Evolutionary conservation across 2,329 filamentous ascomycete species (phyloP), one percentile per base, ranked within the genome.

Genomic region (Aspergillus cejpii): DNA sequence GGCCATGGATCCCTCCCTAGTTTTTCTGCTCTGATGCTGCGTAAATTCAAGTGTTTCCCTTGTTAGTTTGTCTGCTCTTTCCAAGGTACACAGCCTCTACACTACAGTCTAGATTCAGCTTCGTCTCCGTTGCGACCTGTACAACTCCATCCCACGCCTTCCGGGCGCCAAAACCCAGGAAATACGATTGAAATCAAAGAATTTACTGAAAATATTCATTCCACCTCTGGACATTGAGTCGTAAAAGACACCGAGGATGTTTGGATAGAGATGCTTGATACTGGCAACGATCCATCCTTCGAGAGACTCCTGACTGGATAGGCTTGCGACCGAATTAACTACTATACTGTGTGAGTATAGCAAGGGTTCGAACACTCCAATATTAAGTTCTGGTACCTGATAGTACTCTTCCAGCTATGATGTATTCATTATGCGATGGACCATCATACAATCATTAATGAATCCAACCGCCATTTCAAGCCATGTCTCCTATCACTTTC

Each of bases 241-340:
- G 26, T 14, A 40, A 47, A 4, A 39, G 40, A 2, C 55, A 55
- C 8, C 2, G 63, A 65, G 29, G 63, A 62, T 24, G 47, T 63
- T 19, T 65, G 62, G 62, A 47, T 52, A 2, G 60, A 64, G 20
- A 53, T 64, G 44, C 44, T 65, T 15, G 56, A 65, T 2, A 54
- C 44, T n/a, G 52, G 60, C 4, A 54, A 49, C 6, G 49, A 56
- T 29, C 23, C 59, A 14, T 48, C 44, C 2, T 37, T 59, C 17
- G 54, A 47, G 54, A 47, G 6, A 52, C 52, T 2, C 52, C 60
- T 1, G 62, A 63, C 24, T 65, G 61, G 63, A 60, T 54, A 12
- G 55, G 55, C 6, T 37, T 65, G 26, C 64, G 23, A 56, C 55
- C 2, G 60, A 64, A 14, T 48, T 64, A 26, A 58, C 51, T 2